Evolutionary conservation across 2,329 filamentous ascomycete species (phyloP).

Genomic region (Fusarium nematophilum): DNA sequence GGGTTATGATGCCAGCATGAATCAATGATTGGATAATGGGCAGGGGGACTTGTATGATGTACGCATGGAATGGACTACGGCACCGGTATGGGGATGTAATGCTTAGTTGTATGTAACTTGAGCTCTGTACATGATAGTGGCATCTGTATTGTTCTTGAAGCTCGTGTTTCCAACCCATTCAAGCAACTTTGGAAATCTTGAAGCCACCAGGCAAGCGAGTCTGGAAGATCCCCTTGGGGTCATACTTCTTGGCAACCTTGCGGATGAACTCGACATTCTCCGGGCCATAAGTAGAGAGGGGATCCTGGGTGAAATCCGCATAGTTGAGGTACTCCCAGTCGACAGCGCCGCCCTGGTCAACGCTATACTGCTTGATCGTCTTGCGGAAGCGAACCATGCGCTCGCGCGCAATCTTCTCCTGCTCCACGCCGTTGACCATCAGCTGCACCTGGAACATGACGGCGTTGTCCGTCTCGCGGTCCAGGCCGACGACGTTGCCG

Average conservation of each 20-base stretch:
- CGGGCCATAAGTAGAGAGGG: conserved; percentile 50
- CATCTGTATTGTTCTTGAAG: too few species aligned
- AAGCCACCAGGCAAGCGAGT: conserved; percentile 36
- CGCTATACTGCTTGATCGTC: conserved; percentile 1
- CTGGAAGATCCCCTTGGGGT: conserved; percentile 49
- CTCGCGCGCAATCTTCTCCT: conserved; percentile 1
- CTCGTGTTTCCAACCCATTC: too few species aligned
- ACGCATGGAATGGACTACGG: too few species aligned
- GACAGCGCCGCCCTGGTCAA: background rate
- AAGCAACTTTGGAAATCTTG: conserved; percentile 46
- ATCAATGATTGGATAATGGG: too few species aligned
- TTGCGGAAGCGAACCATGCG: conserved; percentile 5
- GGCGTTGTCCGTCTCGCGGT: conserved; percentile 6
- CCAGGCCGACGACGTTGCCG: conserved; percentile 9
- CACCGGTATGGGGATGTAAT: too few species aligned
- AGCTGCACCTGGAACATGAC: conserved; percentile 11
- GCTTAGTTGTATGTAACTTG: too few species aligned
- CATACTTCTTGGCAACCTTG: conserved; percentile 46
- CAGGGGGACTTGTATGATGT: too few species aligned
- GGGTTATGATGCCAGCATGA: background rate
- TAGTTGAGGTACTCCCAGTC: conserved; percentile 63
- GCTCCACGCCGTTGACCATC: conserved; percentile 3
- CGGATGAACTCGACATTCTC: conserved; percentile 47
- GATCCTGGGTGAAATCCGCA: conserved; percentile 50
- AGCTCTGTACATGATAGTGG: too few species aligned